Conservation (phyloP, 2,329 filamentous ascomycete genomes). For the Aspergillus sp. region DNA sequence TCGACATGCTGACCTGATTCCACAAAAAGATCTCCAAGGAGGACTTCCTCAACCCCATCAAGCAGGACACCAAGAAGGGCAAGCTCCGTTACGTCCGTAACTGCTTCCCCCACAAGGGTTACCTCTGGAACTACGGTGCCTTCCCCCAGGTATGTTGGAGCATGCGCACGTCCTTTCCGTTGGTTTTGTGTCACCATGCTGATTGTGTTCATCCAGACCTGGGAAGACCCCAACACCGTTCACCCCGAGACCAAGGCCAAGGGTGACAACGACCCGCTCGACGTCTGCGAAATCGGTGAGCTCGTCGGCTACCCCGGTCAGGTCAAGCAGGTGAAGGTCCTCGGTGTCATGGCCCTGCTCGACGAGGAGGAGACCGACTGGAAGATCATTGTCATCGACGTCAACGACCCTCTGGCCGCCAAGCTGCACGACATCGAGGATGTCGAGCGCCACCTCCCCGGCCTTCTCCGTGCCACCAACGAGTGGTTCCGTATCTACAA, state of each 20-base stretch:
- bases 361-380: constrained; percentile 99
- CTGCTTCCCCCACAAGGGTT: constrained; percentile 99
- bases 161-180: not conserved
- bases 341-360: constrained; percentile 98
- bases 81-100: constrained; percentile 99
- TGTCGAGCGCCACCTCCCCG: constrained; percentile 96
- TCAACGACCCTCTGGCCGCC: constrained; percentile 92
- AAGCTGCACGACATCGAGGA: constrained; percentile 99
- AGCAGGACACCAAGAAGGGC: constrained; percentile 99
- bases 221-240: constrained; percentile 94
- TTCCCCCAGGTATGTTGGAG: constrained; percentile 79
- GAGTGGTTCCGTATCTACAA: constrained; percentile 99
- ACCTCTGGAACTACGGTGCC: constrained; percentile 99
- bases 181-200: not conserved
- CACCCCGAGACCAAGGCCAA: constrained; percentile 99
- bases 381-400: constrained; percentile 99
- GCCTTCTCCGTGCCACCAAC: constrained; percentile 94
- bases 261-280: constrained; percentile 98
- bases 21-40: constrained; percentile 87
- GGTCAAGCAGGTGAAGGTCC: constrained; percentile 99
- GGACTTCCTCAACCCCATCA: constrained; percentile 96
- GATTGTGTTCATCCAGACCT: constrained; percentile 63
- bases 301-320: constrained; percentile 93
- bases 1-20: not conserved
- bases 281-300: constrained; percentile 99